A percentile compares a stretch with the other conserved stretches of the same genome.
Evolutionary conservation across 805 yeast species (phyloP).

Genomic region (Wickerhamomyces bisporus): DNA sequence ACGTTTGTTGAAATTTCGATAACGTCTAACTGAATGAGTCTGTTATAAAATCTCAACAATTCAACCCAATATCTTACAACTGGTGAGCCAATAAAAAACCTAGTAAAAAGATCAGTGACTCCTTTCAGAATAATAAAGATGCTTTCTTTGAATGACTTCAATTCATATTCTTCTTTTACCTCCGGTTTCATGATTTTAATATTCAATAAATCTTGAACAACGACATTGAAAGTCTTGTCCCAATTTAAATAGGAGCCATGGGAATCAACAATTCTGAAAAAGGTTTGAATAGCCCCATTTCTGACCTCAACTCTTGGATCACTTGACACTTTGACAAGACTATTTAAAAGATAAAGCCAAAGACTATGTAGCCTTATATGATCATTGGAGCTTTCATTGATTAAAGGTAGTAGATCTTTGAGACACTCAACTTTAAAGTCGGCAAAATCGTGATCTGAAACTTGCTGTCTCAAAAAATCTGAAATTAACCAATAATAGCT

Average conservation of each 20-base stretch:
- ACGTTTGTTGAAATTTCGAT: slow-evolving; percentile 51
- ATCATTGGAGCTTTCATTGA: slow-evolving; percentile 18
- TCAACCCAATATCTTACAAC: slow-evolving; percentile 47
- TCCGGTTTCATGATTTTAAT: slow-evolving; percentile 13
- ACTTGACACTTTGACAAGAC: slow-evolving; percentile 55
- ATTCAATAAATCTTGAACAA: slow-evolving; percentile 48
- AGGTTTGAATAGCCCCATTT: slow-evolving; percentile 86
- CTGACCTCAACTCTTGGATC: slow-evolving; percentile 76
- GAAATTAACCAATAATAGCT: slow-evolving; percentile 91
- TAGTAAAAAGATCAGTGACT: slow-evolving; percentile 51
- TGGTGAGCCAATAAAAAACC: slow-evolving; percentile 39
- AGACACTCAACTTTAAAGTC: slow-evolving; percentile 13
- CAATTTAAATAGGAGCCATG: slow-evolving; percentile 61
- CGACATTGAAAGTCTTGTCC: slow-evolving; percentile 61
- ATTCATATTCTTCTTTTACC: slow-evolving; percentile 22
- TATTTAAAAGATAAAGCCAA: slow-evolving; percentile 61
- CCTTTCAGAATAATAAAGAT: slow-evolving; percentile 60
- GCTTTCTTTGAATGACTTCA: slow-evolving; percentile 55
- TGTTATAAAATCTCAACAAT: slow-evolving; percentile 44
- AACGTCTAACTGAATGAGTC: slow-evolving; percentile 37
- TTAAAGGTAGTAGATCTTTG: slow-evolving; percentile 24
- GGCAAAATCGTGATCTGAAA: slow-evolving; percentile 2
- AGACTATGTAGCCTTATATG: slow-evolving; percentile 33
- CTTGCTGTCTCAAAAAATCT: slow-evolving; percentile 50
- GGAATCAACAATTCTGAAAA: slow-evolving; percentile 74